Evolutionary conservation across 345 rosid species (phyloP), one percentile per base, ranked within the genome.

Genomic region (Aquilaria yunnanensis): DNA sequence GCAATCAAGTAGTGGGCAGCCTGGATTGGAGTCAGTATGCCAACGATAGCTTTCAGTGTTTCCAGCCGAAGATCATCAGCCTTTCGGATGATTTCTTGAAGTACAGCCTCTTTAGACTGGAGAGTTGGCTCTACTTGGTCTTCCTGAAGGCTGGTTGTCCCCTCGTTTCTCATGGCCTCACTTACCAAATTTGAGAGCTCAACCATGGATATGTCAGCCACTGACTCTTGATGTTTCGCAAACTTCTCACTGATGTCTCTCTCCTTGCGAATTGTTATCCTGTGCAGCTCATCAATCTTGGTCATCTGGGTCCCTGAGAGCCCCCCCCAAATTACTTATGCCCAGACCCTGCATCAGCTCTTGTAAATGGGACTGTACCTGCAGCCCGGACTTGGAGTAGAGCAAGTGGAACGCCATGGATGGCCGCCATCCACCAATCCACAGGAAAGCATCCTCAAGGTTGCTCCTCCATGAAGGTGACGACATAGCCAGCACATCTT

Each of bases 361-460:
- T 0, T 52, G 49, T 9, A 81, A 58, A 7, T 64, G 66, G 23
- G 73, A 68, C 56, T 78, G 79, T 2, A 81, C 63, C 49, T 81
- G 84, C 34, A 71, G 31, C n/a, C 83, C 79, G 4, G 81, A 76
- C 49, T 75, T 73, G 7, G 82, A 81, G 74, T 79, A 77, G 56
- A 84, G 74, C 62, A 84, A 64, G 67, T 81, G 84, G 59, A 81
- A 77, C 32, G 86, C 81, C 76, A 60, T 71, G 69, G 64, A 66
- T 9, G 84, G 86, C 16, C 81, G 66, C 89, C 89, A 84, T n/a
- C 79, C 85, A 0, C 80, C 83, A 6, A 78, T 74, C 85, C 88
- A 83, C 2, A 78, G 76, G 54, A 80, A 78, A 5, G 82, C 79
- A 3, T 69, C 73, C 74, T 84, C 84, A 0, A 84, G 67, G 2